Evolutionary conservation across 2,329 filamentous ascomycete species (phyloP).

Genomic region (Diaporthe sp.): DNA sequence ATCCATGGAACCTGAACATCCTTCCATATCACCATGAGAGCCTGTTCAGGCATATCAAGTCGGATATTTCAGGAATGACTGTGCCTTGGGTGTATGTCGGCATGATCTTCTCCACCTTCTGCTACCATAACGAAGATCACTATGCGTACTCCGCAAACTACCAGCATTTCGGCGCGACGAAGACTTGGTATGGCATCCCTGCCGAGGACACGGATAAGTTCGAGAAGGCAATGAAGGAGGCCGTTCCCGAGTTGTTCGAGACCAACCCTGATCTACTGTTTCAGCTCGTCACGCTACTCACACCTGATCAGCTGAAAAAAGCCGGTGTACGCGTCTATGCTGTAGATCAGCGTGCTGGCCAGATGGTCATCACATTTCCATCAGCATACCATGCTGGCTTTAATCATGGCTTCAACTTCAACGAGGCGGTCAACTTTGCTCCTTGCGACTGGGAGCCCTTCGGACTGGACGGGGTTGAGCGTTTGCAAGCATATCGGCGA

Average conservation of each 20-base stretch:
- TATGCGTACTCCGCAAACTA: conserved; percentile 99
- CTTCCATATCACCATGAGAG: conserved; percentile 92
- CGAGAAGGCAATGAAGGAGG: conserved; percentile 93
- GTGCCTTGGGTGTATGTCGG: conserved; percentile 99
- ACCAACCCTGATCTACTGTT: conserved; percentile 96
- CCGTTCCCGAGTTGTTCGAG: conserved; percentile 96
- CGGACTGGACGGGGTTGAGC: conserved; percentile 87
- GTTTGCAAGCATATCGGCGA: conserved; percentile 87
- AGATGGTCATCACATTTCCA: conserved; percentile 96
- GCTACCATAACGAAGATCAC: conserved; percentile 99
- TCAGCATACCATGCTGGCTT: conserved; percentile 98
- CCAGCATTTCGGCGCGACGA: conserved; percentile 97
- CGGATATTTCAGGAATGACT: conserved; percentile 98
- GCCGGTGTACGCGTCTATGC: conserved; percentile 95
- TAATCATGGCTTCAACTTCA: conserved; percentile 99
- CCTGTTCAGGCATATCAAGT: conserved; percentile 96
- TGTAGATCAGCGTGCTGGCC: conserved; percentile 94
- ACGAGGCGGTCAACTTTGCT: conserved; percentile 98
- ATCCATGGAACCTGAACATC: conserved; percentile 96
- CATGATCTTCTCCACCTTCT: conserved; percentile 99
- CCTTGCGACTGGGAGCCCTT: conserved; percentile 95
- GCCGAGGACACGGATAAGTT: conserved; percentile 95
- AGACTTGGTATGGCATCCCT: conserved; percentile 99
- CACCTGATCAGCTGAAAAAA: conserved; percentile 92
- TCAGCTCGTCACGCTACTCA: conserved; percentile 95